Evolutionary conservation across 1,284 basidiomycete species (phyloP).

Genomic region (Abortiporus biennis): DNA sequence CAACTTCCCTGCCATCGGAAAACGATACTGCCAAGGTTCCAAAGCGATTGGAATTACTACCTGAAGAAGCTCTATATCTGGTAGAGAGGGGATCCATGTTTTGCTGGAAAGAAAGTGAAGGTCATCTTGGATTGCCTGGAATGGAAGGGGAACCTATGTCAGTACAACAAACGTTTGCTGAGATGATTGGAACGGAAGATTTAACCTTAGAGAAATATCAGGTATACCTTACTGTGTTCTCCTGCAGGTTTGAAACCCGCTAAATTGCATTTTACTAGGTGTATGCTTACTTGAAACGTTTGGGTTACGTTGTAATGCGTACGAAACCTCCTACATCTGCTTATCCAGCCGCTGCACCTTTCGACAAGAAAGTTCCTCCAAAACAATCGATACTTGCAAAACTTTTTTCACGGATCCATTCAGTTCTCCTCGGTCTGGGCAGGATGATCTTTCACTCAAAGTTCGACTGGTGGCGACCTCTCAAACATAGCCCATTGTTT

Average conservation of each 20-base stretch:
- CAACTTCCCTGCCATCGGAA: no score
- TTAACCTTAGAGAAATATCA: constrained; percentile 84
- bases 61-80: constrained; percentile 92
- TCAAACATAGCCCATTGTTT: constrained; percentile 39
- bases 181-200: constrained; percentile 76
- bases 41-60: constrained; percentile 78
- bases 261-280: constrained; percentile 44
- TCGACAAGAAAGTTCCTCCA: constrained; percentile 4
- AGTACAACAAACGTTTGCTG: constrained; percentile 84
- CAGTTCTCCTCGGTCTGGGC: constrained; percentile 27
- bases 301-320: constrained; percentile 87
- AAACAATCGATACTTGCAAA: constrained; percentile 24
- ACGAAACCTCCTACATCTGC: constrained; percentile 52
- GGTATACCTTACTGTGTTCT: constrained; percentile 36
- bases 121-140: constrained; percentile 29
- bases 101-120: constrained; percentile 57
- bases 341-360: constrained; percentile 49
- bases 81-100: constrained; percentile 85
- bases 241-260: neutral
- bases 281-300: constrained; percentile 85
- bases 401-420: constrained; percentile 30
- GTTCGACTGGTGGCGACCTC: constrained; percentile 59
- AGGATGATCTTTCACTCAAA: constrained; percentile 17
- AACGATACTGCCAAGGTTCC: constrained; percentile 34
- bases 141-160: constrained; percentile 73